phyloP scores from a whole-genome alignment of 2,329 filamentous ascomycete species.

The Neofusicoccum parvum region DNA sequence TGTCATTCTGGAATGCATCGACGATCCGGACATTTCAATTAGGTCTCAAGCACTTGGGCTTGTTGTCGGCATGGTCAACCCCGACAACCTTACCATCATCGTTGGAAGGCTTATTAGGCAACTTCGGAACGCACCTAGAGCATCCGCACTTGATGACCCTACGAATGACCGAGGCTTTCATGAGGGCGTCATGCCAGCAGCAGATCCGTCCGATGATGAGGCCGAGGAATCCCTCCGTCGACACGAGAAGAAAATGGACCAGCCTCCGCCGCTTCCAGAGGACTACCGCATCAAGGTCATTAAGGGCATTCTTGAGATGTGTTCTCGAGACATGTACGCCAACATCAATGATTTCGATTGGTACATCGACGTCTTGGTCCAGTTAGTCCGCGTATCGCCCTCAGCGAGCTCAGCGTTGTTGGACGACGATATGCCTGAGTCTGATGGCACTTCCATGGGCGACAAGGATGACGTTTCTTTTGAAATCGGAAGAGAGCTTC shows the following conservation, averaged over 20 bases:
- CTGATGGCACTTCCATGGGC: constrained; percentile 24
- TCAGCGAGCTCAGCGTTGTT: constrained; percentile 37
- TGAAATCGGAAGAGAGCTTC: constrained; percentile 79
- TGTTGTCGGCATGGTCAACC: constrained; percentile 90
- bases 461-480: constrained; percentile 57
- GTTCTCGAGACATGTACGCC: constrained; percentile 82
- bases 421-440: constrained; percentile 19
- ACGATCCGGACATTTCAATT: constrained; percentile 94
- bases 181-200: constrained; percentile 49
- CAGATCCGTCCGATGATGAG: constrained; percentile 61
- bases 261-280: constrained; percentile 69
- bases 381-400: constrained; percentile 73
- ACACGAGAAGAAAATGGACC: constrained; percentile 51
- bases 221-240: constrained; percentile 57
- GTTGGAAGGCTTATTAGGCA: constrained; percentile 88
- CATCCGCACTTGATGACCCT: constrained; percentile 49
- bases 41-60: constrained; percentile 89
- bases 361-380: constrained; percentile 89
- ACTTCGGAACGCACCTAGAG: constrained; percentile 66
- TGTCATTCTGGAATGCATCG: constrained; percentile 93
- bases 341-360: constrained; percentile 92
- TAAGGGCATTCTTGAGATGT: constrained; percentile 81
- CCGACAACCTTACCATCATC: constrained; percentile 79
- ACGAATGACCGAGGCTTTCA: constrained; percentile 50
- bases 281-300: constrained; percentile 87